Evolutionary conservation across 106 monocot genomes (phyloP), one percentile per base, ranked within the genome.

Genomic region (Triglochin maritima): DNA sequence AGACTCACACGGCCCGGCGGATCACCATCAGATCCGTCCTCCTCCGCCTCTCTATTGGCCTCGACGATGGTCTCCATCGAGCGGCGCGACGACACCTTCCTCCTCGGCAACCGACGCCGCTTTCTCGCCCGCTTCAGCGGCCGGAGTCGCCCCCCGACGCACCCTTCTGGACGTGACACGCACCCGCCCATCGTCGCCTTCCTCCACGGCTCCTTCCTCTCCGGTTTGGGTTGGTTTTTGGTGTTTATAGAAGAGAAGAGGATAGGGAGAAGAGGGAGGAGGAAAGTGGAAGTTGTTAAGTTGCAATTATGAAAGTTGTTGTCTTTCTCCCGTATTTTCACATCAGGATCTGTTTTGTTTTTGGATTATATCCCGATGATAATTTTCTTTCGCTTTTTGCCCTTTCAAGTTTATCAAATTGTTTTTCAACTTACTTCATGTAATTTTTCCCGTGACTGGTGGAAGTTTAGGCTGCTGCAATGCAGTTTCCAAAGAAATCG

Each of bases 1-100:
- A 85, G 76, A 59, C 80, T 87, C 29, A 29, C 29, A 29, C 29
- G 29, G 29, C 29, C 29, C 29, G 29, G 29, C 29, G 29, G 29
- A 29, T 29, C 44, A 7, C 68, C 50, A 11, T 47, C 67, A 2
- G 12, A 55, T 60, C 67, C 71, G 8, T n/a, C 6, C 3, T 45
- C 51, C 49, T 50, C 72, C 10, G 44, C 72, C 16, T 55, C 79
- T 48, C 17, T 13, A 11, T 51, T 64, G 11, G 50, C 66, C 69
- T 85, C 88, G 11, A 62, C 66, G 72, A 88, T 88, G 65, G 88
- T 80, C 75, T 76, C 87, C 88, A 88, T 86, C 9, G 78, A 63
- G 11, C 47, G 44, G 43, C 68, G 79, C 58, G 49, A 47, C 2
- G 69, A 63, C 59, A 67, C 52, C 17, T 43, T 52, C 70, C 74